These are phyloP conservation scores for Candolleomyces aberdarensis DNA, from an alignment of 768 basidiomycete species.

Conservation along the genomic window DNA sequence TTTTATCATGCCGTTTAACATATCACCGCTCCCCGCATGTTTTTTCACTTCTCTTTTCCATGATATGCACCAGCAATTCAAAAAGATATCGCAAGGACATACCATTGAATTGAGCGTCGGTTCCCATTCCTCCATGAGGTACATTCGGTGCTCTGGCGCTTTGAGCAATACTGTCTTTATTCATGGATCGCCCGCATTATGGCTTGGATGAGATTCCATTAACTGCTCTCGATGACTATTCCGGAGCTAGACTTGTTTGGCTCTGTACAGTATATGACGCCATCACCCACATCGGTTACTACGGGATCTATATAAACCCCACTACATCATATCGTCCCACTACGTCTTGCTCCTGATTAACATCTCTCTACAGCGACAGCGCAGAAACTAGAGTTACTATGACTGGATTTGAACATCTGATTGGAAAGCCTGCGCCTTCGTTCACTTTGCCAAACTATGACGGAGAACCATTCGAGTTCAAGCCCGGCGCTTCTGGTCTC, in stretches of 20 bases:
- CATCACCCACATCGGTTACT: not conserved
- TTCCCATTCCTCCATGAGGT: not conserved
- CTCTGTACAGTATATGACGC: too few species aligned
- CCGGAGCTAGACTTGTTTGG: too few species aligned
- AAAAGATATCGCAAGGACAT: slow-evolving; percentile 8
- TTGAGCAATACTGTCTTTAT: not conserved
- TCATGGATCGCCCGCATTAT: not conserved
- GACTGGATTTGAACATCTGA: slow-evolving; percentile 22
- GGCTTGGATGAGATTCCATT: not conserved
- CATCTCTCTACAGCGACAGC: not conserved
- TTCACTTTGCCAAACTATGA: slow-evolving; percentile 64
- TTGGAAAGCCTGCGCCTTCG: slow-evolving; percentile 63
- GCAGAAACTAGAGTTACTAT: not conserved
- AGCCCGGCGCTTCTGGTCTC: slow-evolving; percentile 50
- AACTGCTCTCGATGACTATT: too few species aligned
- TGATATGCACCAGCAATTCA: slow-evolving; percentile 12
- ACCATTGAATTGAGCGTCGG: not conserved
- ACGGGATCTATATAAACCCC: not conserved
- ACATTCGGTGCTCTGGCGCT: not conserved
- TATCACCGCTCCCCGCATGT: slow-evolving; percentile 7
- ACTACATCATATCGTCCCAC: not conserved
- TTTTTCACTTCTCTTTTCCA: not conserved
- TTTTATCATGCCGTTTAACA: slow-evolving; percentile 2
- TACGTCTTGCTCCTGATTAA: not conserved
- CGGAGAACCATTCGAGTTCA: slow-evolving; percentile 58